Evolutionary conservation across 192 early-diverging fungal genomes (phyloP).

Genomic region (Entomortierella parvispora): DNA sequence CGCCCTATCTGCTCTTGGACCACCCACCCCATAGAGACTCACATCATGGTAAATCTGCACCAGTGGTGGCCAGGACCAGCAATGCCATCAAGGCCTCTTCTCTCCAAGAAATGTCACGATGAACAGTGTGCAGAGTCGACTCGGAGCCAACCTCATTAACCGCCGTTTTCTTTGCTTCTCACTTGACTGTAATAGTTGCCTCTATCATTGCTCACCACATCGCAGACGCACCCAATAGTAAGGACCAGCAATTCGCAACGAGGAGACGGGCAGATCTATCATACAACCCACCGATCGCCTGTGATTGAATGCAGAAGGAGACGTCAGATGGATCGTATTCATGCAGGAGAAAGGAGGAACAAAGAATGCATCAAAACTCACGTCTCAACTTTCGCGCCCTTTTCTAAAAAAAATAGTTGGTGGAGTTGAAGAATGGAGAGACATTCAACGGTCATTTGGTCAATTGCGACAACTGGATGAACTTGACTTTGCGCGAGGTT

Average conservation of each 20-base stretch:
- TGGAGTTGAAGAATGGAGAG: conserved; percentile 98
- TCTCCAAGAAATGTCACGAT: too few relatives aligned
- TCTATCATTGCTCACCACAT: conserved; percentile 90
- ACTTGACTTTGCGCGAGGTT: conserved; percentile 93
- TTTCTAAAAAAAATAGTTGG: conserved; percentile 61
- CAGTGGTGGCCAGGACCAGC: too few relatives aligned
- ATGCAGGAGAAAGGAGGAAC: background rate
- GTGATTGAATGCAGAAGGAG: background rate
- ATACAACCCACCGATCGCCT: background rate
- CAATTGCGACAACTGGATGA: conserved; percentile 98
- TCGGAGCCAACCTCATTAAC: too few relatives aligned
- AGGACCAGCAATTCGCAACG: too few relatives aligned
- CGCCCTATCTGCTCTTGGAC: too few relatives aligned
- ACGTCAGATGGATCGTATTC: background rate
- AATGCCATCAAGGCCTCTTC: too few relatives aligned
- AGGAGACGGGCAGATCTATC: too few relatives aligned
- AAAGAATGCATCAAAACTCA: background rate
- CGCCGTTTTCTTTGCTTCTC: background rate
- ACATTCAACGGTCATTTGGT: conserved; percentile 98
- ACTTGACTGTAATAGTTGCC: conserved; percentile 73
- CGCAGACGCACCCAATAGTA: conserved; percentile 87
- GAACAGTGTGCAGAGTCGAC: too few relatives aligned
- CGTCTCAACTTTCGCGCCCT: conserved; percentile 8
- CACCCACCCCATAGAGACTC: background rate
- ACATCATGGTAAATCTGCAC: too few relatives aligned